Percentiles rank a stretch among this genome's conserved stretches.
phyloP scores from a whole-genome alignment of 768 basidiomycete genomes.

The Termitomyces bulborhizus region DNA sequence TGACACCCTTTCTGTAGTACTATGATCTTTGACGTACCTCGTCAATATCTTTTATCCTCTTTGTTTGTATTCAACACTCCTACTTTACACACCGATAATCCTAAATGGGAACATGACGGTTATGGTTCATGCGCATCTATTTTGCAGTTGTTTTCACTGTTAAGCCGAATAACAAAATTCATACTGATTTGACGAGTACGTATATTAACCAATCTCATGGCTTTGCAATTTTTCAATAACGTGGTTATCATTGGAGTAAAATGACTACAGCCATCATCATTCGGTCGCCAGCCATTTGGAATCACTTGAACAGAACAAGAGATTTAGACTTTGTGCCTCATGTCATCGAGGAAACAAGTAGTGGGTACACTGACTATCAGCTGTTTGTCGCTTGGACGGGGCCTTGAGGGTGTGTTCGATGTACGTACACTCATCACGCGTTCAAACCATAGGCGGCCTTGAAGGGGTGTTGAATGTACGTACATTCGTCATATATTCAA shows the following conservation, averaged over 20 bases:
- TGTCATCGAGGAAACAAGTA: slow-evolving; percentile 45
- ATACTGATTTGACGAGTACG: not conserved
- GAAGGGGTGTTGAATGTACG: slow-evolving; percentile 45
- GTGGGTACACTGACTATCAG: slow-evolving; percentile 17
- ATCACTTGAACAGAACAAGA: slow-evolving; percentile 28
- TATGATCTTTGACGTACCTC: slow-evolving; percentile 5
- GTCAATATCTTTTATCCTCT: not conserved
- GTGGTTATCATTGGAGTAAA: no score
- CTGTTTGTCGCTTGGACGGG: slow-evolving; percentile 3
- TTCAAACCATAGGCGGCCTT: no score
- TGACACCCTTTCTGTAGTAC: slow-evolving; percentile 9
- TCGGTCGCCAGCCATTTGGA: no score
- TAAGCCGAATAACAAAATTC: no score
- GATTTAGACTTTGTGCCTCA: slow-evolving; percentile 40
- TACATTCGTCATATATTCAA: not conserved
- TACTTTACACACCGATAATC: slow-evolving; percentile 5
- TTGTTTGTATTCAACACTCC: not conserved
- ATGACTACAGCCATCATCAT: no score
- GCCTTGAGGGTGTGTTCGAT: slow-evolving; percentile 43
- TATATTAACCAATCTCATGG: not conserved
- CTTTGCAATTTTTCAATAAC: not conserved
- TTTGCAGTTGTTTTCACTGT: no score
- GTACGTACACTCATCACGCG: slow-evolving; percentile 27
- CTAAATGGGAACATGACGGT: slow-evolving; percentile 2
- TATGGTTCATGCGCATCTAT: not conserved